Base-by-base conservation (phyloP, 2,329 filamentous ascomycete species). In the Pestalotiopsis fici region DNA sequence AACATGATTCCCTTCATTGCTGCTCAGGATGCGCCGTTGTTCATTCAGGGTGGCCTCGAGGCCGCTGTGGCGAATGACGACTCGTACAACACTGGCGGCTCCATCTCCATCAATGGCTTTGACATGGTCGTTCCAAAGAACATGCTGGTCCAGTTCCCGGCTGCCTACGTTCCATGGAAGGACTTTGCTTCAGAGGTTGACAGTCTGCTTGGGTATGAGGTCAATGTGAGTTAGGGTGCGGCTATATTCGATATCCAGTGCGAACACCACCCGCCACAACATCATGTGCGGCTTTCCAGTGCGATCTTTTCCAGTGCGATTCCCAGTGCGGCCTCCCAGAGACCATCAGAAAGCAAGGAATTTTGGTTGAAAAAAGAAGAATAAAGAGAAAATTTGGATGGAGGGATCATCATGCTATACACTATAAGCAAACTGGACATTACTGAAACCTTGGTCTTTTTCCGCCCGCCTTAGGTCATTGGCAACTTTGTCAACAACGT, bases 401-500 rank as follows among this genome's bases (percentile, higher is more conserved):
- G 47, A 37, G 28, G 47, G 5, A 28, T 5, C 80, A 21, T 18
- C 18, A 50, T 35, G 31, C 31, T 6, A 7, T 35, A 35, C 31
- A 6, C 11, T 35, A 11, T 11, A 6, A 35, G 6, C 31, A 35
- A 35, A 35, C 6, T 35, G 31, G 31, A 35, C 31, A 35, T 35
- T 35, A 35, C 31, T 35, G 69, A 74, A 78, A 66, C 79, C 80
- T 31, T 65, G 64, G 18, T 75, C 74, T 57, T 78, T 78, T 72
- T 64, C 4, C 68, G 80, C 15, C 77, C 78, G 13, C 2, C 47
- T 31, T 67, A 75, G 64, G 75, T 83, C 4, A 71, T 72, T 5
- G 81, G 81, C 13, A 83, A 83, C 64, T 70, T 80, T 4, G 75
- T 82, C 60, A 80, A 81, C 74, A 71, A 75, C 57, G 67, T 71